Conservation (phyloP, 129 eudicot genomes). For the sunflower (Helianthus annuus) region HanXRQr2.0-SUNRISE NC_035447.2:49990597-49991096, state of each 20-base stretch:
- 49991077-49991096: conserved; percentile 66
- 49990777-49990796: conserved; percentile 70
- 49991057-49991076: conserved; percentile 90
- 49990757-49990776: conserved; percentile 31
- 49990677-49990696: conserved; percentile 9
- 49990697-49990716: conserved; percentile 31
- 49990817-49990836: conserved; percentile 79
- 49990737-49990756: not conserved
- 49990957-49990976: not conserved
- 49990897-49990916: not conserved
- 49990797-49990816: conserved; percentile 69
- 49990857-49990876: not conserved
- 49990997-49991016: conserved; percentile 55
- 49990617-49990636: not conserved
- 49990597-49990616: too few species aligned
- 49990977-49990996: not conserved
- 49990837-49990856: conserved; percentile 13
- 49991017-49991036: conserved; percentile 93
- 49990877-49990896: not conserved
- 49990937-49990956: not conserved
- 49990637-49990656: conserved; percentile 11
- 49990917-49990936: not conserved
- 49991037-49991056: conserved; percentile 84
- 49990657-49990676: not conserved
- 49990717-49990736: conserved; percentile 20